A percentile compares a stretch with the other conserved stretches of the same genome.
phyloP scores from a whole-genome alignment of 164 flowering plant genomes.

The Dillenia suffruticosa region DNA sequence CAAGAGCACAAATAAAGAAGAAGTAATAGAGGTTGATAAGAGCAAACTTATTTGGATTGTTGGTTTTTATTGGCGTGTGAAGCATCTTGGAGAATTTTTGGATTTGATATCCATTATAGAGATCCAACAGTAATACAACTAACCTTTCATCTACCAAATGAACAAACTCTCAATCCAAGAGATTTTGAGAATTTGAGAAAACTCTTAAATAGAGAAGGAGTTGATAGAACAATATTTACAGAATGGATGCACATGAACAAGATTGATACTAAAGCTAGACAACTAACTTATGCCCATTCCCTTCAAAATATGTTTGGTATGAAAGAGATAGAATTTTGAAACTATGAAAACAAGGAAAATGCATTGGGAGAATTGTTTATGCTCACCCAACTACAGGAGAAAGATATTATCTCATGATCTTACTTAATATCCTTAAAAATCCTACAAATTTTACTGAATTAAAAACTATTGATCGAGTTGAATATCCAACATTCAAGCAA shows the following conservation, averaged over 20 bases:
- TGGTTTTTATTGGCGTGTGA: conserved; percentile 8
- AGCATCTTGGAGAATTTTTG: conserved; percentile 13
- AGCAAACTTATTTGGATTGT: conserved; percentile 9
- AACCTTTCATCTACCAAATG: conserved; percentile 7
- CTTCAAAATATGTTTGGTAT: conserved; percentile 7
- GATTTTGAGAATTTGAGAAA: not conserved
- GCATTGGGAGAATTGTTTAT: conserved; percentile 4
- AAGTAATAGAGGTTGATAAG: not conserved
- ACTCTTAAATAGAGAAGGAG: not conserved
- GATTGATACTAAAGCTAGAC: not conserved
- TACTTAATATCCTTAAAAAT: not conserved
- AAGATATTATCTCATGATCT: conserved; percentile 4
- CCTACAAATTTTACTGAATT: not conserved
- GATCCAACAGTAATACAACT: not conserved
- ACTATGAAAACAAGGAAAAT: not conserved
- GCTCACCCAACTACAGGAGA: not conserved
- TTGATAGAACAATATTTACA: not conserved
- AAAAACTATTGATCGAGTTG: not conserved
- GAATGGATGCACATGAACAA: conserved; percentile 2
- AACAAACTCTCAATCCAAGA: not conserved
- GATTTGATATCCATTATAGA: conserved; percentile 5
- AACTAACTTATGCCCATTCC: not conserved
- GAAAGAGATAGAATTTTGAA: not conserved
- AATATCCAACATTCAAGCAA: conserved; percentile 1
- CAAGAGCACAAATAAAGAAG: not conserved